These are phyloP conservation scores for Mrakia gelida DNA, from an alignment of 768 basidiomycete genomes.

Conservation along the genomic window DNA sequence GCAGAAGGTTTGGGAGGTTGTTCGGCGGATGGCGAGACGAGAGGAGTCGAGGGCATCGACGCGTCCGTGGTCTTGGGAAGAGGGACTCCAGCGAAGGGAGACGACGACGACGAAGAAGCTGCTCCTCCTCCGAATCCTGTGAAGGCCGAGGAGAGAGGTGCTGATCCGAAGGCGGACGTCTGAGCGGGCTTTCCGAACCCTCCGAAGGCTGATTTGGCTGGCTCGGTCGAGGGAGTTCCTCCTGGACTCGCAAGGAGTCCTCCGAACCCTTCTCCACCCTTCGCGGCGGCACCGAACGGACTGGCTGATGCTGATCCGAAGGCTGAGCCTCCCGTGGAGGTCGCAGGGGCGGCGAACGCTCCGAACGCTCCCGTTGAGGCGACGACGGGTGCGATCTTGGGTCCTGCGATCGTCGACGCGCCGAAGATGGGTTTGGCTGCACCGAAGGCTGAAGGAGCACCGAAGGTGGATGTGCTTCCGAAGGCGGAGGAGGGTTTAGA, in stretches of 20 bases:
- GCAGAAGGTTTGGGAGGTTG: neutral
- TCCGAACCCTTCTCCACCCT: conserved; percentile 14
- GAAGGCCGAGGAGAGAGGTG: conserved; percentile 14
- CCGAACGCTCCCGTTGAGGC: conserved; percentile 21
- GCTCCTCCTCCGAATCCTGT: neutral
- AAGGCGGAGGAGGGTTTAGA: neutral
- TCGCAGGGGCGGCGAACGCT: conserved; percentile 2
- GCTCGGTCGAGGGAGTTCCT: neutral
- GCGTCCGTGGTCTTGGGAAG: neutral
- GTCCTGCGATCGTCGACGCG: conserved; percentile 14
- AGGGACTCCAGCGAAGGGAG: neutral
- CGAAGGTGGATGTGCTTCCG: conserved; percentile 2
- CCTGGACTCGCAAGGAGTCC: neutral
- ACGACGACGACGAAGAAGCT: neutral
- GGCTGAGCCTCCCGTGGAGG: neutral
- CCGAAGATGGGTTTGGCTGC: conserved; percentile 17
- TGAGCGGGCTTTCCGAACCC: conserved; percentile 4
- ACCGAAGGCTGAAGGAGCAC: conserved; percentile 3
- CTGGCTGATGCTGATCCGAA: conserved; percentile 9
- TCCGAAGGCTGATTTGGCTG: conserved; percentile 17
- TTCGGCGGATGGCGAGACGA: neutral
- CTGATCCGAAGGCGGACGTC: conserved; percentile 1
- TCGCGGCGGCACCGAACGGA: conserved; percentile 1
- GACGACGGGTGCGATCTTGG: conserved; percentile 26
- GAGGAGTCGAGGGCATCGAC: neutral